A percentile compares a stretch with the other conserved stretches of the same genome.
phyloP scores from a whole-genome alignment of 305 asterid genomes.

The Solanum aculeatissimum region DNA sequence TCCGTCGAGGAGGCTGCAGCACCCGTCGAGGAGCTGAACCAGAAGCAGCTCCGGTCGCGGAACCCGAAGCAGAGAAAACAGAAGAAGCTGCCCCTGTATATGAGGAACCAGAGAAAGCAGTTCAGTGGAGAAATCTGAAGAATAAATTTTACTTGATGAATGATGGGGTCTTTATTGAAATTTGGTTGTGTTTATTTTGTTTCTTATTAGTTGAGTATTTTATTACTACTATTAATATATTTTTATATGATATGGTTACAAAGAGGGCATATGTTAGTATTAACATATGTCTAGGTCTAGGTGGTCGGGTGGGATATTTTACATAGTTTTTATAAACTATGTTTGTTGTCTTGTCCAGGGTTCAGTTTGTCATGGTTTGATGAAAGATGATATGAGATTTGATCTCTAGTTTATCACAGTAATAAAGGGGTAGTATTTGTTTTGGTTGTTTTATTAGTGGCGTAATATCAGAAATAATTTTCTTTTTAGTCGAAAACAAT shows the following conservation, averaged over 20 bases:
- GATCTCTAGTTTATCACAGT: background rate
- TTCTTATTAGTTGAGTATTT: background rate
- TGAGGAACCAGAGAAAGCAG: background rate
- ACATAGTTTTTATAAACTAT: background rate
- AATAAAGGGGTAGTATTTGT: background rate
- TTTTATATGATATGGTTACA: background rate
- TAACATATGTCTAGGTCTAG: background rate
- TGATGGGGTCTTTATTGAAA: background rate
- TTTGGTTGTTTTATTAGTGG: background rate
- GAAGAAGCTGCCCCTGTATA: background rate
- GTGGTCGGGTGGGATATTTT: slow-evolving; percentile 1
- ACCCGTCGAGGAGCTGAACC: background rate
- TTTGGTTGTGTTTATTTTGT: background rate
- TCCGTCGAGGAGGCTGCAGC: background rate
- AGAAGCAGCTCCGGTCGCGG: background rate
- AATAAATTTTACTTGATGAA: background rate
- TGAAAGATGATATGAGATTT: background rate
- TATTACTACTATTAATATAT: background rate
- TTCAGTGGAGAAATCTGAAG: background rate
- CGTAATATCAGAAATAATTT: background rate
- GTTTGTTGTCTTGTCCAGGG: background rate
- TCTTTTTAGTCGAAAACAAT: too few relatives aligned
- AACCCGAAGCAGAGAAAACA: background rate
- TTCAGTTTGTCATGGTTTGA: slow-evolving; percentile 1
- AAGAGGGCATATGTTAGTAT: background rate